A percentile compares a stretch with the other conserved stretches of the same genome.
These are phyloP conservation scores for Yamadazyma tumulicola DNA, from an alignment of 805 yeast genomes.

Conservation along the genomic window DNA sequence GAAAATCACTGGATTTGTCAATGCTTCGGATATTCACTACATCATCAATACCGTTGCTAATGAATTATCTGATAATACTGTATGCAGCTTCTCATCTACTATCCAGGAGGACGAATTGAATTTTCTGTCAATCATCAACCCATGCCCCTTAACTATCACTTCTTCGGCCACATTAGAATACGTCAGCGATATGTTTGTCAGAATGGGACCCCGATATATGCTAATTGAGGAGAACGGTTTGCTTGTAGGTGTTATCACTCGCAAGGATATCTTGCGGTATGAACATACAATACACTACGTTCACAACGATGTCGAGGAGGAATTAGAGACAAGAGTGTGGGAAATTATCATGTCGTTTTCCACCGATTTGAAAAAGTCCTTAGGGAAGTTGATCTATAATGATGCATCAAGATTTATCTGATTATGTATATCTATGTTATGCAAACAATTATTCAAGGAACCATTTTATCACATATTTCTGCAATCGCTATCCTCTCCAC, in stretches of 20 bases:
- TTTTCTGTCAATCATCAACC: constrained; percentile 35
- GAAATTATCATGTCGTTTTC: constrained; percentile 21
- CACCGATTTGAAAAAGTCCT: constrained; percentile 17
- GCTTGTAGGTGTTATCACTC: constrained; percentile 72
- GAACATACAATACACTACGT: constrained; percentile 35
- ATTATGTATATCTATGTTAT: neutral
- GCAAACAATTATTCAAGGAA: neutral
- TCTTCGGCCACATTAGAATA: constrained; percentile 54
- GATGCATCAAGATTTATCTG: constrained; percentile 26
- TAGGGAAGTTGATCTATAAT: constrained; percentile 29
- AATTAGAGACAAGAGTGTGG: constrained; percentile 36
- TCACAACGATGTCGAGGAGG: constrained; percentile 10
- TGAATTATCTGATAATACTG: constrained; percentile 7
- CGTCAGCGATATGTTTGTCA: constrained; percentile 64
- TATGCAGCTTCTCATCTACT: constrained; percentile 5
- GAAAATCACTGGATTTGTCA: constrained; percentile 43
- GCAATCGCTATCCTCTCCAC: constrained; percentile 59
- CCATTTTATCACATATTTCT: too few species aligned
- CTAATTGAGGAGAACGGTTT: constrained; percentile 60
- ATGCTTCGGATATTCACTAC: constrained; percentile 37
- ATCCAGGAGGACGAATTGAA: constrained; percentile 12
- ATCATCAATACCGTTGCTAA: constrained; percentile 20
- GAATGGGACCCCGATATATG: constrained; percentile 75
- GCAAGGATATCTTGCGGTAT: constrained; percentile 76
- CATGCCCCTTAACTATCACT: constrained; percentile 61